phyloP scores from a whole-genome alignment of 306 rosid species.

The Argentina anserina region DNA sequence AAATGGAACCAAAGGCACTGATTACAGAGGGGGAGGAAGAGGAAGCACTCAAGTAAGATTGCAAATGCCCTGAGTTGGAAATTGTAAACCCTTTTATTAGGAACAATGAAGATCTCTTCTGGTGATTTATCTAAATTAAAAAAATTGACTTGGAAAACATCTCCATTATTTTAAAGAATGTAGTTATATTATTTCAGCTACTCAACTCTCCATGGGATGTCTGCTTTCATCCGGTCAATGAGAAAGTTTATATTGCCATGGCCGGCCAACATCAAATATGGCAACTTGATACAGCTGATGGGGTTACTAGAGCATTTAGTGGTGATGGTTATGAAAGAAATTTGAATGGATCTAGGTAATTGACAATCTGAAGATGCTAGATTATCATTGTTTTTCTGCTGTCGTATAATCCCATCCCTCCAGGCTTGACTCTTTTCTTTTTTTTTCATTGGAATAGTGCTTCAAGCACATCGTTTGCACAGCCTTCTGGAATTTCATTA shows the following conservation, averaged over 20 bases:
- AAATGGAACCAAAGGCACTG: conserved; percentile 94
- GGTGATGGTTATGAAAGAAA: conserved; percentile 97
- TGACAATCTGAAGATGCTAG: background rate
- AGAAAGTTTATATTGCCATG: conserved; percentile 85
- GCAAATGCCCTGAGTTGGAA: conserved; percentile 19
- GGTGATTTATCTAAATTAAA: conserved; percentile 6
- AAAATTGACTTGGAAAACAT: background rate
- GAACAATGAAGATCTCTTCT: background rate
- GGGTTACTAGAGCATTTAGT: conserved; percentile 64
- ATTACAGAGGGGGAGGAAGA: conserved; percentile 73
- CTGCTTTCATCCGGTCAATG: conserved; percentile 82
- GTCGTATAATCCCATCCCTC: conserved; percentile 17
- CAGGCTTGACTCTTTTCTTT: conserved; percentile 10
- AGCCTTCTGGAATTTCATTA: conserved; percentile 90
- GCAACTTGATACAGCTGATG: conserved; percentile 66
- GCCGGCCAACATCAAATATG: conserved; percentile 98
- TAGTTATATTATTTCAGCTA: conserved; percentile 49
- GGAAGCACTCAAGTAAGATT: conserved; percentile 75
- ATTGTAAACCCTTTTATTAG: background rate
- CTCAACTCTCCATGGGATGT: conserved; percentile 99
- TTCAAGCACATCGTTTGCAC: conserved; percentile 83
- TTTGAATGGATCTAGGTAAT: conserved; percentile 85
- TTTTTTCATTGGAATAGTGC: conserved; percentile 48
- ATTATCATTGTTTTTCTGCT: conserved; percentile 16
- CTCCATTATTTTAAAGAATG: background rate